Base-by-base conservation (phyloP, 768 basidiomycete genomes). In the Astraeus odoratus region DNA sequence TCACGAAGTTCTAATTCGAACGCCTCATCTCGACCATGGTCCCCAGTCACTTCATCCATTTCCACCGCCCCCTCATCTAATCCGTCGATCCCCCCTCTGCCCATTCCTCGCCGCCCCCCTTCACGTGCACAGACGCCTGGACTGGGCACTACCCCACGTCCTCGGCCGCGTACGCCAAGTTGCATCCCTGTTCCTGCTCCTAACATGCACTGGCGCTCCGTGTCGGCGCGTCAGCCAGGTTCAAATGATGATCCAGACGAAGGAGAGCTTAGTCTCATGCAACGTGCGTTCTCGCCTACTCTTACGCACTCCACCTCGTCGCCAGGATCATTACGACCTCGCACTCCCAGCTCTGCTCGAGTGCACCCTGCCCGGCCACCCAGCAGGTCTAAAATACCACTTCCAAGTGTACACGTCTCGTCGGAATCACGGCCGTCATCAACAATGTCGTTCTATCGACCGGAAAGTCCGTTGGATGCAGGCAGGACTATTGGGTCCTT, bases 351-450 rank as follows among this genome's bases (percentile, higher is more conserved):
- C 22, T 60, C 68, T 57, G 39, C 66, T 24, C 67, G 60, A 36
- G 54, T 61, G 12, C 82, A 80, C 56, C 78, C 78, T 23, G 75
- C 80, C 9, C 75, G 87, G 26, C 87, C 87, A 23, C 86, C 87
- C 1, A 88, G 87, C 56, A 76, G 84, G 43, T 91, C 89, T 5
- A 83, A 78, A 78, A 88, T 91, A 45, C 87, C 87, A 18, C 73
- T 88, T 20, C 87, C 88, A 7, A 81, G 74, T 51, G 69, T 89
- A 3, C 81, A 84, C 44, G 65, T 86, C 31, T 78, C 78, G 2
- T 76, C 80, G 4, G 76, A 80, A 8, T 87, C 86, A 16, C 73
- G 86, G 26, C 83, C 87, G 1, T 73, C 75, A 1, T 80, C 86
- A 1, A 74, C 83, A 5, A 77, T 85, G 76, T 89, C 87, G 5